Conservation (phyloP, 768 basidiomycete species). For the Coprinellus micaceus region DNA sequence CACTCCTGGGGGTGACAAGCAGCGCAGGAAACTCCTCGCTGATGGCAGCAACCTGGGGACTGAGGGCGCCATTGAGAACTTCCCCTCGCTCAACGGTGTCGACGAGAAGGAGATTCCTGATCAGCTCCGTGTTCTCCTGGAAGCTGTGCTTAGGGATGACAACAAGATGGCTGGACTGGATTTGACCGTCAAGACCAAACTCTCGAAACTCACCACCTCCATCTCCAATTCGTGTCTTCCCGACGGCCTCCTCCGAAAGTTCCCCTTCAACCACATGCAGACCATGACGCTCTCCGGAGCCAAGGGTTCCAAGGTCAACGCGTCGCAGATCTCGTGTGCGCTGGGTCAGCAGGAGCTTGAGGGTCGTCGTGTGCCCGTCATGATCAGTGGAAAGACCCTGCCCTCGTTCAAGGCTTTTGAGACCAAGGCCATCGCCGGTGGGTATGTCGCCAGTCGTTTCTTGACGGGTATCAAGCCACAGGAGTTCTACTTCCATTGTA, state of each 20-base stretch:
- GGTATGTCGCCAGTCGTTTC: slow-evolving; percentile 97
- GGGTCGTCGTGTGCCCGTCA: slow-evolving; percentile 96
- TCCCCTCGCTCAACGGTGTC: slow-evolving; percentile 64
- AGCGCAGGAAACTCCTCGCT: slow-evolving; percentile 63
- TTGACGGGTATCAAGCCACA: slow-evolving; percentile 97
- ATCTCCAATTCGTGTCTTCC: slow-evolving; percentile 89
- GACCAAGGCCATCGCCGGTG: slow-evolving; percentile 96
- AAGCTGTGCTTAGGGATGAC: slow-evolving; percentile 92
- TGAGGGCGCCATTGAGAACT: slow-evolving; percentile 85
- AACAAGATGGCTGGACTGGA: slow-evolving; percentile 97
- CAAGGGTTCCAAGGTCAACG: slow-evolving; percentile 97
- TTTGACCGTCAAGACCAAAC: slow-evolving; percentile 81
- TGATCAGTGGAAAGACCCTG: slow-evolving; percentile 98
- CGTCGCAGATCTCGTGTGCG: slow-evolving; percentile 95
- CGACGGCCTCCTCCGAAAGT: slow-evolving; percentile 80
- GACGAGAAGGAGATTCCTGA: slow-evolving; percentile 51
- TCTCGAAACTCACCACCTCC: slow-evolving; percentile 83
- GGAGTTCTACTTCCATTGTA: slow-evolving; percentile 99
- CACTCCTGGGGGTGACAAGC: slow-evolving; percentile 74
- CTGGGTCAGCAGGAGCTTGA: slow-evolving; percentile 98
- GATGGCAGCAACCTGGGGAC: slow-evolving; percentile 72
- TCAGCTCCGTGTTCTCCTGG: slow-evolving; percentile 65
- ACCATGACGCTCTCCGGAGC: slow-evolving; percentile 98
- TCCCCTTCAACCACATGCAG: slow-evolving; percentile 99
- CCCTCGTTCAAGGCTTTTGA: slow-evolving; percentile 97